phyloP scores from a whole-genome alignment of 345 rosid species.

The Pelargonium nanum region DNA sequence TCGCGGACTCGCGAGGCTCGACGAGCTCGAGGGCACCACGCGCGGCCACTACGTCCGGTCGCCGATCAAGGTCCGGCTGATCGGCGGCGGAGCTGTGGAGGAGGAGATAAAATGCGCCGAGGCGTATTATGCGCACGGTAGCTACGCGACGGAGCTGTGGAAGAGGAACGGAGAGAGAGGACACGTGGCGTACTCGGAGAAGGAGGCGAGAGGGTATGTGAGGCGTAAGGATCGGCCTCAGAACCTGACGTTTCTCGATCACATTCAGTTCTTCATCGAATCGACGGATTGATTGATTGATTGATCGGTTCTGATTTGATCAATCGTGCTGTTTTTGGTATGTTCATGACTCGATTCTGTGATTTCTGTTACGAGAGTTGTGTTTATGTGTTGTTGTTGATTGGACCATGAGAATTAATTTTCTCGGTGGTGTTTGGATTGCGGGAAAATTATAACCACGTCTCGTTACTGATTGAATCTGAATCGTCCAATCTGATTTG shows the following conservation, averaged over 20 bases:
- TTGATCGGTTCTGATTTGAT: too few species aligned
- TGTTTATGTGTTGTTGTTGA: too few species aligned
- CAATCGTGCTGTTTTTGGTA: too few species aligned
- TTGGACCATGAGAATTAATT: too few species aligned
- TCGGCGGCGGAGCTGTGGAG: background rate
- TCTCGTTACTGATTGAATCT: too few species aligned
- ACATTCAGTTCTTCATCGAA: conserved; percentile 43
- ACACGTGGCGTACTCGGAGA: conserved; percentile 38
- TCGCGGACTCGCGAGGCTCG: conserved; percentile 49
- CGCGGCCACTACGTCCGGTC: conserved; percentile 31
- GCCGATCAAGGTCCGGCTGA: conserved; percentile 22
- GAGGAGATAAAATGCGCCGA: conserved; percentile 18
- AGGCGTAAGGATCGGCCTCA: conserved; percentile 58
- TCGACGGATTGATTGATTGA: too few species aligned
- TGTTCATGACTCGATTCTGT: too few species aligned
- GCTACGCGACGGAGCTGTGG: conserved; percentile 62
- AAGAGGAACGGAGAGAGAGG: conserved; percentile 35
- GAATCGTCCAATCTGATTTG: too few species aligned
- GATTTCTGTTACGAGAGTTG: too few species aligned
- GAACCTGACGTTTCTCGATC: conserved; percentile 55
- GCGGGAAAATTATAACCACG: too few species aligned
- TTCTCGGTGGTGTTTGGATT: too few species aligned
- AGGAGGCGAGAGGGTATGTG: conserved; percentile 63
- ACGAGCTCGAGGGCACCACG: conserved; percentile 74
- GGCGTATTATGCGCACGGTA: conserved; percentile 56